Evolutionary conservation across 768 basidiomycete species (phyloP).

Genomic region (Tylopilus subfusipes): DNA sequence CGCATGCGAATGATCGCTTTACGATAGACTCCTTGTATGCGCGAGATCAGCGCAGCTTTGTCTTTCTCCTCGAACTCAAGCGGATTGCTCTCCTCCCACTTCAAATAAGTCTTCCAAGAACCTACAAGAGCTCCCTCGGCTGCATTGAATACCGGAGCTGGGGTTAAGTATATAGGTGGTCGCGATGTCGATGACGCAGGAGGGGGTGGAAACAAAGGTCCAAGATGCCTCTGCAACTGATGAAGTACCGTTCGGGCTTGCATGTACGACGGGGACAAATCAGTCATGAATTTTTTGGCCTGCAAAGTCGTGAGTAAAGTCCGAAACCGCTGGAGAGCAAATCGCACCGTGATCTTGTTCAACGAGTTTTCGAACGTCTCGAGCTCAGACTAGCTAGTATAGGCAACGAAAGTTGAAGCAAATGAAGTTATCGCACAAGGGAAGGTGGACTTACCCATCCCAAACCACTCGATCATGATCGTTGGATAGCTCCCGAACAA

Average conservation of each 20-base stretch:
- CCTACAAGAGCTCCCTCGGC: slow-evolving; percentile 73
- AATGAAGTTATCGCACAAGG: too few relatives aligned
- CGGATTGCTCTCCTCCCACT: slow-evolving; percentile 95
- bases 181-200: slow-evolving; percentile 41
- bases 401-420: too few relatives aligned
- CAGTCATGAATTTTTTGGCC: slow-evolving; percentile 95
- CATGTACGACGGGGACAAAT: slow-evolving; percentile 92
- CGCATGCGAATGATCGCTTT: slow-evolving; percentile 91
- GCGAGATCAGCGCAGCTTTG: slow-evolving; percentile 54
- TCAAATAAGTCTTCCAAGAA: slow-evolving; percentile 88
- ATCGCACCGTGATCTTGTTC: slow-evolving; percentile 77
- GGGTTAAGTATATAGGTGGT: slow-evolving; percentile 56
- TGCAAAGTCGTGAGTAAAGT: slow-evolving; percentile 26
- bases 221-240: slow-evolving; percentile 69
- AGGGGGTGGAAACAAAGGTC: slow-evolving; percentile 53
- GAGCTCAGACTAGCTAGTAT: slow-evolving; percentile 93
- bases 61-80: slow-evolving; percentile 89
- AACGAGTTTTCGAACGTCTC: slow-evolving; percentile 87
- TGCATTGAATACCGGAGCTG: slow-evolving; percentile 67
- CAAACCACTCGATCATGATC: too few relatives aligned
- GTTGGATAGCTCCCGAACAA: too few relatives aligned
- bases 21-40: slow-evolving; percentile 80
- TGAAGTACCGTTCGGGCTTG: slow-evolving; percentile 88
- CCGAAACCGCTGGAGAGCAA: background rate
- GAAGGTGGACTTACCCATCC: too few relatives aligned